phyloP scores from a whole-genome alignment of 306 rosid species.

The Cyamopsis tetragonoloba region DNA sequence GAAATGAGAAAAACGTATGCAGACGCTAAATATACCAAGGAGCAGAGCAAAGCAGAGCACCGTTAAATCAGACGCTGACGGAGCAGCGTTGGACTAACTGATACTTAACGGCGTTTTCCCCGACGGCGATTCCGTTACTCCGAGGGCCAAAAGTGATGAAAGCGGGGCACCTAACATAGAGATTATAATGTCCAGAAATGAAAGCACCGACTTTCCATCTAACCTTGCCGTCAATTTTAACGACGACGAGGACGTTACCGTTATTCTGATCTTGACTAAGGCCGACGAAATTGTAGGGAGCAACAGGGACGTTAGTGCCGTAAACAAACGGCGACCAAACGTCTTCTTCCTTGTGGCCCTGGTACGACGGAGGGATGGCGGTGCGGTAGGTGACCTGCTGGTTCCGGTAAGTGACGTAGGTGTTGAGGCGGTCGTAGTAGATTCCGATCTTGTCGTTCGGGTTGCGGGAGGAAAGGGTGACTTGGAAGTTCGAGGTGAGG shows the following conservation, averaged over 20 bases:
- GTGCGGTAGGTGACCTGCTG: slow-evolving; percentile 78
- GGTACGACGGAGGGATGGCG: slow-evolving; percentile 71
- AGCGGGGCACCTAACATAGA: slow-evolving; percentile 71
- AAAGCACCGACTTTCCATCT: slow-evolving; percentile 85
- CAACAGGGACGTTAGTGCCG: slow-evolving; percentile 75
- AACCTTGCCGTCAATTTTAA: slow-evolving; percentile 68
- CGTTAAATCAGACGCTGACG: slow-evolving; percentile 54
- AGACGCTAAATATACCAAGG: neutral
- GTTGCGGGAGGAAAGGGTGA: slow-evolving; percentile 74
- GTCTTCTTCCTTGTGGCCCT: slow-evolving; percentile 76
- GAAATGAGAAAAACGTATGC: neutral
- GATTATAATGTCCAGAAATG: slow-evolving; percentile 48
- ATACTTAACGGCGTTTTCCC: slow-evolving; percentile 69
- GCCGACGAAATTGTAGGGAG: slow-evolving; percentile 54
- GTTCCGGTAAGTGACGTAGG: slow-evolving; percentile 56
- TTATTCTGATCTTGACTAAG: slow-evolving; percentile 53
- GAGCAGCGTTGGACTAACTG: slow-evolving; percentile 72
- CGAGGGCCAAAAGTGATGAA: slow-evolving; percentile 56
- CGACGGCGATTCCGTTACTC: slow-evolving; percentile 44
- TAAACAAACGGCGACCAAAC: slow-evolving; percentile 86
- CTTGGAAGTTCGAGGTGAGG: slow-evolving; percentile 74
- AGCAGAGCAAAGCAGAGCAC: neutral
- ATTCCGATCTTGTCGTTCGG: slow-evolving; percentile 79
- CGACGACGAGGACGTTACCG: slow-evolving; percentile 49
- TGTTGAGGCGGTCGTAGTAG: slow-evolving; percentile 76